A percentile compares a stretch with the other conserved stretches of the same genome.
Conservation (phyloP, 2,329 filamentous ascomycete genomes). For the Decorospora gaudefroyi region DNA sequence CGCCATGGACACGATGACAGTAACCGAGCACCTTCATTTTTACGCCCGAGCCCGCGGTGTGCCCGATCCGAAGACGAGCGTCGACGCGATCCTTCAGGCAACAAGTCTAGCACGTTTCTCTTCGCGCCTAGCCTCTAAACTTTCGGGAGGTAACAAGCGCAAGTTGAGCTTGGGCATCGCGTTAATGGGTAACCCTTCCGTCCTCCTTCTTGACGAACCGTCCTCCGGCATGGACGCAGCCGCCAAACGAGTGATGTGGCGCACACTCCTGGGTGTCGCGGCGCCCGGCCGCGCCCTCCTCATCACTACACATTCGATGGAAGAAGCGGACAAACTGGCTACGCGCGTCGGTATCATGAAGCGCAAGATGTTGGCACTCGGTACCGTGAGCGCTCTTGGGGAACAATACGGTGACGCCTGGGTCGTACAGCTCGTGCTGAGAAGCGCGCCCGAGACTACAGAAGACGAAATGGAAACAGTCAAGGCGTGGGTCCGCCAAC, state of each 20-base stretch:
- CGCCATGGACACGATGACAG: conserved; percentile 89
- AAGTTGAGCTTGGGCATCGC: conserved; percentile 89
- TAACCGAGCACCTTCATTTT: conserved; percentile 81
- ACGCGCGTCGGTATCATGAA: conserved; percentile 85
- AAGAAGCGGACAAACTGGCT: conserved; percentile 89
- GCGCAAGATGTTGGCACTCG: conserved; percentile 80
- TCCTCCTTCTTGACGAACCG: conserved; percentile 87
- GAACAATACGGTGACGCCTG: conserved; percentile 76
- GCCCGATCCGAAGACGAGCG: conserved; percentile 73
- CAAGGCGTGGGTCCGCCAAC: conserved; percentile 65
- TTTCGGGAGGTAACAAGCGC: conserved; percentile 92
- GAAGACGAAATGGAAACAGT: conserved; percentile 69
- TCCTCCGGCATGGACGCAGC: conserved; percentile 87
- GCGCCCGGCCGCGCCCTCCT: conserved; percentile 75
- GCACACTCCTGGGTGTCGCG: conserved; percentile 73
- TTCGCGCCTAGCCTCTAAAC: conserved; percentile 73
- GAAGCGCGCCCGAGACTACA: conserved; percentile 72
- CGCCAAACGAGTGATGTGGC: conserved; percentile 92
- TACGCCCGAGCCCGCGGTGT: conserved; percentile 86
- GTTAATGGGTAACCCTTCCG: conserved; percentile 86
- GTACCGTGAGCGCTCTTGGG: conserved; percentile 72
- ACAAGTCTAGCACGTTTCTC: conserved; percentile 76
- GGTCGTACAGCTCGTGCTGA: conserved; percentile 79
- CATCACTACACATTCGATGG: conserved; percentile 92
- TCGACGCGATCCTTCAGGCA: conserved; percentile 74